Percentiles rank a stretch among this genome's conserved stretches.
These are phyloP conservation scores for Huntiella moniliformis DNA, from an alignment of 2,329 filamentous ascomycete genomes.

Conservation along the genomic window DNA sequence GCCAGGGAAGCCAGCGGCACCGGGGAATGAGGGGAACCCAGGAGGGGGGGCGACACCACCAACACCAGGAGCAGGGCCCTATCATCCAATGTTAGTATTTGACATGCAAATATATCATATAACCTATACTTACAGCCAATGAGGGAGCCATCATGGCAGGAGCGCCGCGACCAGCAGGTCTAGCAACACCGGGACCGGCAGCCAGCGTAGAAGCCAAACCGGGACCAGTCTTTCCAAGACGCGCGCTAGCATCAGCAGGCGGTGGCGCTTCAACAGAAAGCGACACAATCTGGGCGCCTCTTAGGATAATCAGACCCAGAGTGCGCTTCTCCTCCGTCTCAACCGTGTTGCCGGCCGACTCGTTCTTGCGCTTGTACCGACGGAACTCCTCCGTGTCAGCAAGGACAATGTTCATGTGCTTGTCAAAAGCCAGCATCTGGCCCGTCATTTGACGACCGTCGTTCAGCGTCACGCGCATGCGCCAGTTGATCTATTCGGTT, in stretches of 20 bases:
- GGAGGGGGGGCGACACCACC: conserved; percentile 51
- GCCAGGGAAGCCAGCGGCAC: conserved; percentile 34
- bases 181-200: conserved; percentile 74
- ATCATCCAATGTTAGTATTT: not conserved
- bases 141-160: conserved; percentile 43
- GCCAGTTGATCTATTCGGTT: conserved; percentile 77
- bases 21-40: conserved; percentile 33
- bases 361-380: conserved; percentile 68
- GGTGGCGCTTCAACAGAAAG: conserved; percentile 91
- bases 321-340: conserved; percentile 95
- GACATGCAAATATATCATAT: not conserved
- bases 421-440: conserved; percentile 97
- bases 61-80: conserved; percentile 72
- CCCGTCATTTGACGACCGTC: conserved; percentile 94
- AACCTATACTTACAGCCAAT: conserved; percentile 42
- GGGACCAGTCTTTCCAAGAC: conserved; percentile 60
- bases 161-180: conserved; percentile 72
- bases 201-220: conserved; percentile 51
- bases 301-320: conserved; percentile 85
- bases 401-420: conserved; percentile 99
- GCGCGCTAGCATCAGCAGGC: conserved; percentile 76
- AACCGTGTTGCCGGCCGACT: conserved; percentile 48
- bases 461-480: conserved; percentile 90
- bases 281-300: conserved; percentile 85
- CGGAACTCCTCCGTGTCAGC: conserved; percentile 98